phyloP scores from a whole-genome alignment of 139 green algal species.

The Tetraselmis striata region DNA sequence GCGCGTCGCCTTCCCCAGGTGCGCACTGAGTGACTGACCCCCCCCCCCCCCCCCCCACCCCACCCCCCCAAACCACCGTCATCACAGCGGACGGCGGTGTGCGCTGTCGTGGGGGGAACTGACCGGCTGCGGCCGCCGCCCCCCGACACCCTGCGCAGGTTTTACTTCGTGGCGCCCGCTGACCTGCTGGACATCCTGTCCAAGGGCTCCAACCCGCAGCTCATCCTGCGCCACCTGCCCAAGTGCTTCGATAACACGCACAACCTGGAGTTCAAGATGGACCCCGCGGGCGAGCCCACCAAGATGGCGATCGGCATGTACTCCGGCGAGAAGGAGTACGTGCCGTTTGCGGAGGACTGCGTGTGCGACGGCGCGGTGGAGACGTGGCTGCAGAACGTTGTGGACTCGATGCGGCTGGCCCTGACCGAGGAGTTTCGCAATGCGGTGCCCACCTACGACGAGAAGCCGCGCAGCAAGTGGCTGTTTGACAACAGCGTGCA shows the following conservation, averaged over 20 bases:
- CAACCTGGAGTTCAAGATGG: slow-evolving; percentile 72
- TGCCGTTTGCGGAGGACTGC: slow-evolving; percentile 67
- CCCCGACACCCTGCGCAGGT: too few species aligned
- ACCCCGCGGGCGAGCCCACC: slow-evolving; percentile 33
- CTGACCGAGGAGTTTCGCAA: slow-evolving; percentile 63
- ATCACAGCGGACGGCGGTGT: too few species aligned
- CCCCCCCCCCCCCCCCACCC: too few species aligned
- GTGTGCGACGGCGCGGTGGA: slow-evolving; percentile 77
- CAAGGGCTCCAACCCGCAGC: slow-evolving; percentile 76
- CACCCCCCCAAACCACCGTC: too few species aligned
- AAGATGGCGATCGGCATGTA: slow-evolving; percentile 79
- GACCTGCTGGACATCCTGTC: slow-evolving; percentile 89
- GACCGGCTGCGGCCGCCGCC: too few species aligned
- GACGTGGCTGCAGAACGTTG: slow-evolving; percentile 69
- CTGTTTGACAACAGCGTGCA: slow-evolving; percentile 79
- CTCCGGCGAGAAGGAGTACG: slow-evolving; percentile 75
- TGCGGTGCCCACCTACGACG: slow-evolving; percentile 79
- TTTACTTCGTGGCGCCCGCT: slow-evolving; percentile 88
- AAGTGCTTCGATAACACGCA: slow-evolving; percentile 90
- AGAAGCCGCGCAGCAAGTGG: slow-evolving; percentile 75
- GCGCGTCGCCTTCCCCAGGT: slow-evolving; percentile 80
- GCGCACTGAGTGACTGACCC: too few species aligned
- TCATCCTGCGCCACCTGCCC: slow-evolving; percentile 77
- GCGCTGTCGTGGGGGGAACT: too few species aligned
- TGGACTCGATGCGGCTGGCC: slow-evolving; percentile 68